A percentile compares a stretch with the other conserved stretches of the same genome.
These are phyloP conservation scores for Boletus tylopilopsis DNA, from an alignment of 768 basidiomycete genomes.

Conservation along the genomic window DNA sequence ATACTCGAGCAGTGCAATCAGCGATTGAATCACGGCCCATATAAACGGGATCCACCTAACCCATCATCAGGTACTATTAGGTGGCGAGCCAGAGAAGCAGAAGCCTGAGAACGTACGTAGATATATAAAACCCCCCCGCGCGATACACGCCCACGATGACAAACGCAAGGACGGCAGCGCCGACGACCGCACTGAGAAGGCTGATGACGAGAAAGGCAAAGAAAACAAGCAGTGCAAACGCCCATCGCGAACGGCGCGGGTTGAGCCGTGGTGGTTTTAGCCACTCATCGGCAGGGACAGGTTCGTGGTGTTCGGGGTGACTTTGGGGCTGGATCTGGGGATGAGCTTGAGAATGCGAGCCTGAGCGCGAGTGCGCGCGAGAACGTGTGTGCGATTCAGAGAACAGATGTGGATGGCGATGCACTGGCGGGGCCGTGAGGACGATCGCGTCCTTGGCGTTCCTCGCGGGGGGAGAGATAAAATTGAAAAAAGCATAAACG, in stretches of 20 bases:
- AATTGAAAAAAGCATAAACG: conserved; percentile 39
- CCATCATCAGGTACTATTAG: not conserved
- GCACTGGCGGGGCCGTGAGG: not conserved
- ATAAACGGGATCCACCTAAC: conserved; percentile 40
- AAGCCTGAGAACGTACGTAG: conserved; percentile 32
- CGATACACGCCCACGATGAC: conserved; percentile 38
- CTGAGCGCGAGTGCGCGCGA: not conserved
- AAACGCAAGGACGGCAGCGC: conserved; percentile 38
- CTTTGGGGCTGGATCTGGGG: not conserved
- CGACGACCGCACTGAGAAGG: conserved; percentile 36
- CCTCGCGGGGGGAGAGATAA: conserved; percentile 35
- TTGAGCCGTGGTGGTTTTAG: conserved; percentile 26
- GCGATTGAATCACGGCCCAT: conserved; percentile 39
- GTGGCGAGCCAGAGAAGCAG: no score
- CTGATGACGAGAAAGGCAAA: conserved; percentile 33
- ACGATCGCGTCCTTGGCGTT: conserved; percentile 1
- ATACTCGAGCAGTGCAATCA: conserved; percentile 39
- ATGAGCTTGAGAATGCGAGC: not conserved
- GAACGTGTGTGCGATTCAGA: not conserved
- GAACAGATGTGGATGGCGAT: not conserved
- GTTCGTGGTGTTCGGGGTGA: not conserved
- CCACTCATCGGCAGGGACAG: conserved; percentile 6
- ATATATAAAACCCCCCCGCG: conserved; percentile 37
- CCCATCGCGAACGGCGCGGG: conserved; percentile 34
- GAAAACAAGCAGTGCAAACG: conserved; percentile 40